These are phyloP conservation scores for Leptodontidium sp. DNA, from an alignment of 2,329 filamentous ascomycete genomes.

Conservation along the genomic window DNA sequence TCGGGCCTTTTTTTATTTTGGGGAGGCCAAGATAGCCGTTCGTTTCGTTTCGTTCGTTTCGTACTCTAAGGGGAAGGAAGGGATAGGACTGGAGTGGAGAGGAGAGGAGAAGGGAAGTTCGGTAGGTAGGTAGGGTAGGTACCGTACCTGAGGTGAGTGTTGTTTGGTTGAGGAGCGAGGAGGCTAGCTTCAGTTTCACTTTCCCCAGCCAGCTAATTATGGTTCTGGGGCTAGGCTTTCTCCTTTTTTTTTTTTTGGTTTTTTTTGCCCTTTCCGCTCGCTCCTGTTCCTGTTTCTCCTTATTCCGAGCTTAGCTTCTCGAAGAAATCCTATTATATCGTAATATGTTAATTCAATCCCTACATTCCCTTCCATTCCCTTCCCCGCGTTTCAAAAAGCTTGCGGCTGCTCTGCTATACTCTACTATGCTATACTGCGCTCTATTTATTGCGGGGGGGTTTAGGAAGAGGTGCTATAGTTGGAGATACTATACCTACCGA, in stretches of 20 bases:
- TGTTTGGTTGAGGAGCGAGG: constrained; percentile 1
- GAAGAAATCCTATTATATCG: too few relatives aligned
- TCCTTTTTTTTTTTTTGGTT: too few relatives aligned
- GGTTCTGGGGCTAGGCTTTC: background rate
- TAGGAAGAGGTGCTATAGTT: background rate
- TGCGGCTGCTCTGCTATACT: background rate
- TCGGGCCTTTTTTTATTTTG: constrained; percentile 5
- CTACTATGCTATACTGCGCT: background rate
- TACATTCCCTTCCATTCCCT: too few relatives aligned
- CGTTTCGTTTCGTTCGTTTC: background rate
- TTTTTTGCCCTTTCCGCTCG: too few relatives aligned
- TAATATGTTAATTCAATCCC: too few relatives aligned
- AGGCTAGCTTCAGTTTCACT: background rate
- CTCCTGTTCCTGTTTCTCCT: background rate
- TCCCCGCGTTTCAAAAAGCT: background rate
- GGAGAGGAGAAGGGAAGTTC: too few relatives aligned
- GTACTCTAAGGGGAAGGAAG: background rate
- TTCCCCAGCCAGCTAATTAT: background rate
- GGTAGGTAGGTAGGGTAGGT: background rate
- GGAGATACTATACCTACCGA: background rate
- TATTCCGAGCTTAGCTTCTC: background rate
- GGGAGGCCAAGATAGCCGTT: constrained; percentile 1
- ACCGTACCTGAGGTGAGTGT: background rate
- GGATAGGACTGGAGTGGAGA: too few relatives aligned
- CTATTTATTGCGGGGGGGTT: too few relatives aligned